These are phyloP conservation scores for Porphyra umbilicalis DNA, from an alignment of 31 red algal genomes.

Conservation along the genomic window DNA sequence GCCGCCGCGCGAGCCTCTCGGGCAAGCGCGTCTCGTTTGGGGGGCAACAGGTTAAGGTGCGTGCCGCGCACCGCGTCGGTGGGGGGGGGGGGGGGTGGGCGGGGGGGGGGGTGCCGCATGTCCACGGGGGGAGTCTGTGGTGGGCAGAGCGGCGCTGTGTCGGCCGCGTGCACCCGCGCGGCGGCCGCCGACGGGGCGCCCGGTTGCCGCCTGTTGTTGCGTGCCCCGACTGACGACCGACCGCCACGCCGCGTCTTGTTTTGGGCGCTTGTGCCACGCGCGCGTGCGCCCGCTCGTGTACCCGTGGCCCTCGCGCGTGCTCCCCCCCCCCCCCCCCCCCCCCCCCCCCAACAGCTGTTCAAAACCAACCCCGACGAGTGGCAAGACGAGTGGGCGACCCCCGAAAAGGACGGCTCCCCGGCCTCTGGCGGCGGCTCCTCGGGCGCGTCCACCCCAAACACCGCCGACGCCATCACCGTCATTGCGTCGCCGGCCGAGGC, in stretches of 20 bases:
- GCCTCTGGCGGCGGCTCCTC: not conserved
- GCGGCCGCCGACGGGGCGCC: no score
- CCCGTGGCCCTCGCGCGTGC: not conserved
- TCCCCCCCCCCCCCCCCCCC: not conserved
- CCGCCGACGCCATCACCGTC: not conserved
- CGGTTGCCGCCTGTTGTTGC: not conserved
- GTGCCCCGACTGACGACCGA: not conserved
- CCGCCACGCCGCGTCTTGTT: not conserved
- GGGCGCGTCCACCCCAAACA: not conserved
- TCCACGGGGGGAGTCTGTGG: no score
- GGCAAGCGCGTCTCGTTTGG: not conserved
- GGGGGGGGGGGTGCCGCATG: not conserved
- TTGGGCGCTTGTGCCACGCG: not conserved
- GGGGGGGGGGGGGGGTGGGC: not conserved
- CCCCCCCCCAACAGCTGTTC: not conserved
- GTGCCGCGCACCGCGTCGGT: no score
- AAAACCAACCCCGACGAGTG: constrained; percentile 1
- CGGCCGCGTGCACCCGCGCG: not conserved
- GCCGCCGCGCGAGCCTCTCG: not conserved
- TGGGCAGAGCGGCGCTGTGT: no score
- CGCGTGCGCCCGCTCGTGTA: not conserved
- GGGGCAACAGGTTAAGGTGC: not conserved
- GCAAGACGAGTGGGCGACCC: not conserved
- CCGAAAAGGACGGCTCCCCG: not conserved
- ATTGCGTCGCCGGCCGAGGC: not conserved